These are phyloP conservation scores for Stagonosporopsis vannaccii DNA, from an alignment of 2,329 filamentous ascomycete species.

Conservation along the genomic window DNA sequence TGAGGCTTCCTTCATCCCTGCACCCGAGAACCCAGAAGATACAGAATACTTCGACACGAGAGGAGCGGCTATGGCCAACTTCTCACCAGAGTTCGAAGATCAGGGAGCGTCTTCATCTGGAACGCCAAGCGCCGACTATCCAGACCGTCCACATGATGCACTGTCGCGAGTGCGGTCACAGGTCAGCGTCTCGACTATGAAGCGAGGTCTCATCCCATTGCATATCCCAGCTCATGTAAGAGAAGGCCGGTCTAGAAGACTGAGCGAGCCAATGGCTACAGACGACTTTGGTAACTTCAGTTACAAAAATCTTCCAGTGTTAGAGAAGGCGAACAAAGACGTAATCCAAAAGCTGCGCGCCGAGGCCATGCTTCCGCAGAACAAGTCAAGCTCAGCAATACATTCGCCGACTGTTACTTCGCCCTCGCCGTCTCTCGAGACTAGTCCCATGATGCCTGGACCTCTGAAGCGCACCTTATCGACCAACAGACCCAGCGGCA, in stretches of 20 bases:
- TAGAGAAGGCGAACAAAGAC: slow-evolving; percentile 98
- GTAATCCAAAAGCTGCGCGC: slow-evolving; percentile 95
- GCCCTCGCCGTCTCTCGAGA: slow-evolving; percentile 74
- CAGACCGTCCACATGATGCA: slow-evolving; percentile 92
- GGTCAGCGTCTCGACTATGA: slow-evolving; percentile 79
- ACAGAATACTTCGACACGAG: slow-evolving; percentile 97
- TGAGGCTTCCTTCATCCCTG: slow-evolving; percentile 93
- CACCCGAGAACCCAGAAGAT: slow-evolving; percentile 91
- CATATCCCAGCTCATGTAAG: slow-evolving; percentile 97
- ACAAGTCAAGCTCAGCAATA: slow-evolving; percentile 55
- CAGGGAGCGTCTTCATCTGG: slow-evolving; percentile 76
- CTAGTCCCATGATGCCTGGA: slow-evolving; percentile 81
- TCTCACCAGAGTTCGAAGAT: slow-evolving; percentile 93
- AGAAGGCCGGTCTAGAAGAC: slow-evolving; percentile 82
- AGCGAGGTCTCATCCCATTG: slow-evolving; percentile 90
- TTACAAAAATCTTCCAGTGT: slow-evolving; percentile 95
- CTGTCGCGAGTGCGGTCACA: slow-evolving; percentile 88
- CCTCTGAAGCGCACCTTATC: slow-evolving; percentile 84
- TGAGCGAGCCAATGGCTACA: slow-evolving; percentile 86
- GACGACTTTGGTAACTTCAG: slow-evolving; percentile 97
- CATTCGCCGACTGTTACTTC: slow-evolving; percentile 58
- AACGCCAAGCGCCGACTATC: slow-evolving; percentile 76
- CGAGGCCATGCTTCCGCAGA: slow-evolving; percentile 79
- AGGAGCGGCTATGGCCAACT: slow-evolving; percentile 89
- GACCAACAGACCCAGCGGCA: slow-evolving; percentile 72